Conservation (phyloP, 441 rosid species). For the Adansonia gregorii region DNA sequence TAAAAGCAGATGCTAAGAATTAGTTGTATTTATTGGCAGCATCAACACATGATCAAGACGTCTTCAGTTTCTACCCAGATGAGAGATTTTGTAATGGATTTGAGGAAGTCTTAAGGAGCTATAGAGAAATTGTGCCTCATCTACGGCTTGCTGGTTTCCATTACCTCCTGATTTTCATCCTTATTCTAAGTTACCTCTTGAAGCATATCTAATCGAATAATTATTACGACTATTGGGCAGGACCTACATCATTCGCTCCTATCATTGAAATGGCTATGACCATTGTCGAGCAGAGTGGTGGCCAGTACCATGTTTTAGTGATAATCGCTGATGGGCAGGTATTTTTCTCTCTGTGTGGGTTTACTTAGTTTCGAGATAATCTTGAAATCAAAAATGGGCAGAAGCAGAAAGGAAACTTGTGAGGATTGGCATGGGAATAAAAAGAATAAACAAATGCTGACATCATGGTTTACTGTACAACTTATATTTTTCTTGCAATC, state of each 20-base stretch:
- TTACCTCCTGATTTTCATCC: constrained; percentile 17
- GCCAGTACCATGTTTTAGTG: constrained; percentile 75
- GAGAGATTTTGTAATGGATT: constrained; percentile 71
- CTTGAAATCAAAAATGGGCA: not conserved
- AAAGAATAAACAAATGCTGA: not conserved
- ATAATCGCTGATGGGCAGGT: constrained; percentile 92
- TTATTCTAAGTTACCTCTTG: constrained; percentile 20
- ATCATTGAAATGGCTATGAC: constrained; percentile 79
- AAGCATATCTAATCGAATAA: constrained; percentile 18
- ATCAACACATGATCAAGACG: constrained; percentile 78
- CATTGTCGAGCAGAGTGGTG: constrained; percentile 72
- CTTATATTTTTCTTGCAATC: not conserved
- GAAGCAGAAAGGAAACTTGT: not conserved
- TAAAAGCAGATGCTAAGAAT: constrained; percentile 19
- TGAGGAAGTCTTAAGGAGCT: constrained; percentile 68
- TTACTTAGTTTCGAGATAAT: not conserved
- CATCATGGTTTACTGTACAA: not conserved
- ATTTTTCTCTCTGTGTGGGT: constrained; percentile 9
- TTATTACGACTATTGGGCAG: constrained; percentile 35
- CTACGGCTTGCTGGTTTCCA: constrained; percentile 68
- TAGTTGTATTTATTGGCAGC: constrained; percentile 43
- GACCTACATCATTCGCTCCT: constrained; percentile 82
- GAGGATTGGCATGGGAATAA: not conserved
- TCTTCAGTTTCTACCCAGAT: constrained; percentile 62
- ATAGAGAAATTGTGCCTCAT: constrained; percentile 68